Evolutionary conservation across 805 yeast species (phyloP).

Genomic region (Ogataea salicorniae): DNA sequence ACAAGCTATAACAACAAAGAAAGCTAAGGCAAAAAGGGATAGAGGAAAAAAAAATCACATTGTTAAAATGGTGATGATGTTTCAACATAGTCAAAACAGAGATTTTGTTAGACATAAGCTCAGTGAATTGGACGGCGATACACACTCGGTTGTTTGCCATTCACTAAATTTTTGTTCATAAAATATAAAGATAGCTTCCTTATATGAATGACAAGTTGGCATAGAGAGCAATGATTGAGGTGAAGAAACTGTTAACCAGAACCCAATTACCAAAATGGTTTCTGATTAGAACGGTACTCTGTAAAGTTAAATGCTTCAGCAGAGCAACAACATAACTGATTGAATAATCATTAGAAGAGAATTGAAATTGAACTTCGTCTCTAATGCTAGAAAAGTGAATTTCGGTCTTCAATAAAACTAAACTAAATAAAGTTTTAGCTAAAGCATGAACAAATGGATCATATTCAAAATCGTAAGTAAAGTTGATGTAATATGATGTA

Average conservation of each 20-base stretch:
- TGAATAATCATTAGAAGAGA: constrained; percentile 27
- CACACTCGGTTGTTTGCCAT: background rate
- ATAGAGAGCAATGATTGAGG: constrained; percentile 44
- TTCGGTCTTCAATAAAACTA: constrained; percentile 31
- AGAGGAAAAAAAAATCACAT: no score
- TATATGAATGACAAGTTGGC: constrained; percentile 34
- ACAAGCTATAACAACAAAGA: no score
- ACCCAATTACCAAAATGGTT: constrained; percentile 44
- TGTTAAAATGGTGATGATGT: no score
- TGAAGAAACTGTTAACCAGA: constrained; percentile 40
- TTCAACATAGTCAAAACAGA: no score
- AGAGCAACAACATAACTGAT: constrained; percentile 17
- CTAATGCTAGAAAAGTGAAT: constrained; percentile 19
- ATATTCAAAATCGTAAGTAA: constrained; percentile 46
- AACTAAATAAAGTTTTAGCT: constrained; percentile 37
- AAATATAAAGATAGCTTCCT: background rate
- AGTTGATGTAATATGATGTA: constrained; percentile 48
- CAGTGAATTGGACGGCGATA: no score
- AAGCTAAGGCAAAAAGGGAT: no score
- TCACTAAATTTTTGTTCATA: background rate
- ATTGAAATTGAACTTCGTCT: constrained; percentile 28
- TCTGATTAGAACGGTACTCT: constrained; percentile 36
- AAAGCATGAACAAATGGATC: constrained; percentile 50
- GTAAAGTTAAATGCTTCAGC: constrained; percentile 19
- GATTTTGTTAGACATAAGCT: no score